Base-by-base conservation (phyloP, 1,284 basidiomycete species). In the Pisolithus thermaeus region DNA sequence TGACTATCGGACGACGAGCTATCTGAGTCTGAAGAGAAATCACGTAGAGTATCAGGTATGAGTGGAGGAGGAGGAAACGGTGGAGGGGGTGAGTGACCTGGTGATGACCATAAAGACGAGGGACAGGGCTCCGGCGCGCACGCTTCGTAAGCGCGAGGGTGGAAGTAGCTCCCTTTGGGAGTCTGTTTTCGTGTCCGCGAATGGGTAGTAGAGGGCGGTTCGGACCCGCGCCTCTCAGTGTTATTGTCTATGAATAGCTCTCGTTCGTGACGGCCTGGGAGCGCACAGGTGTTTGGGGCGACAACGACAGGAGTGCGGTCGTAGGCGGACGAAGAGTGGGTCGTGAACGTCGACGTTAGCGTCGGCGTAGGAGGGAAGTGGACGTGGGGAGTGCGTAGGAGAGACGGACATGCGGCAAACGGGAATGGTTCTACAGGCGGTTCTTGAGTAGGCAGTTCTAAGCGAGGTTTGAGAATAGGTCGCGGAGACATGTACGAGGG, bases 331-430 rank as follows among this genome's bases (percentile, higher is more conserved):
- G 82, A 69, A 0, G 87, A 85, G 62, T 87, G 79, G 14, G 84
- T 80, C 43, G 73, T 72, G 54, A 75, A 77, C 8, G 75, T 81
- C 41, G 78, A 77, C 1, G 78, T 75, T 55, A 90, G 72, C 16
- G 70, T 68, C 5, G 87, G 83, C 0, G 85, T 81, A 4, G 87
- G 83, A 7, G 87, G 86, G 59, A 90, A 90, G 66, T 87, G 87
- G 54, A 90, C 87, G 60, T 81, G 84, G 1, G 78, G 80, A 0
- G 79, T 75, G 42, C 73, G 62, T 42, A 71, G 57, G 41, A 68
- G 59, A 38, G 59, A 69, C 55, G 66, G 63, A 38, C 70, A 76
- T 9, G 70, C 55, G 9, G 76, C 68, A 51, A 75, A 79, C 7
- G 73, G 78, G 52, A 76, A 67, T 1, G 71, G 70, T 44, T 59